Evolutionary conservation across 163 green algal species (phyloP), one percentile per base, ranked within the genome.

Genomic region (Scenedesmus sp.): DNA sequence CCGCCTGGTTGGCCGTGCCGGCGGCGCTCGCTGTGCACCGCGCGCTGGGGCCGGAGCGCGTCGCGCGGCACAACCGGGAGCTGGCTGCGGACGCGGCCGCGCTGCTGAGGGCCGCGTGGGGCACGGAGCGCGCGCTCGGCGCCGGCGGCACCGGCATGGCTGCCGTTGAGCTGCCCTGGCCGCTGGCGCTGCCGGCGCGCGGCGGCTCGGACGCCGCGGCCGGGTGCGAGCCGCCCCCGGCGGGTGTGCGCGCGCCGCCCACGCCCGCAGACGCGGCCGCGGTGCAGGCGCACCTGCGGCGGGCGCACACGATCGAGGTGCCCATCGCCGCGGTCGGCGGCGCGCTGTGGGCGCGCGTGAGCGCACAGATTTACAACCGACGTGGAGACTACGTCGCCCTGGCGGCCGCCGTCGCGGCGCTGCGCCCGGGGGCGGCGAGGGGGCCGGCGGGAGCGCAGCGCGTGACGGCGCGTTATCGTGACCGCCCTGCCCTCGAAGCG

Each of bases 331-430:
- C 15, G 22, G 80, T 77, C 24, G 48, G 47, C 6, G 88, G 66
- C 1, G 28, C 34, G 6, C 66, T 92, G 63, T 92, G 82, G 76
- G 84, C 85, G 63, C 81, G 88, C 15, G 81, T 92, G 15, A 83
- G 57, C 0, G 81, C 79, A 0, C 81, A 88, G 63, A 53, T 88
- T 6, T 92, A 90, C 85, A 92, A 90, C 60, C 73, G 36, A 17
- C 51, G 74, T 5, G 39, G 0, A 0, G 78, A 90, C 63, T 92
- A 89, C 24, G 62, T 84, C 15, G 24, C 42, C 5, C 75, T 92
- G 33, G 76, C 62, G n/a, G 75, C 63, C 18, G 84, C 80, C 5
- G 70, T 91, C 2, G 24, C 31, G 24, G 51, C 1, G 17, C 70
- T 88, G 73, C 34, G 6, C n/a, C n/a, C n/a, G n/a, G n/a, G n/a